Conservation (phyloP, 345 rosid species). For the Aegle marmelos region DNA sequence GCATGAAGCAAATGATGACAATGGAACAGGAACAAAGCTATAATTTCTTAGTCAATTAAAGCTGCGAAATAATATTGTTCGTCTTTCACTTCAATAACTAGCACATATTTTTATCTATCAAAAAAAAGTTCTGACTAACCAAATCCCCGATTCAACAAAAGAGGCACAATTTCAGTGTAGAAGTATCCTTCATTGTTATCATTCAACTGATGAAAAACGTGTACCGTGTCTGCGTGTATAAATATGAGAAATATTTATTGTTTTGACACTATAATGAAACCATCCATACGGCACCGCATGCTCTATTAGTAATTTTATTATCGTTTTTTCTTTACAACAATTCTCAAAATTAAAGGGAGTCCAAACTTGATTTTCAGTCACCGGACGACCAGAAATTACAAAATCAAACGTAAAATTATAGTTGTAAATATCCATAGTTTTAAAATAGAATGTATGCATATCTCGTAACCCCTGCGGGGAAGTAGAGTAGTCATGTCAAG, state of each 20-base stretch:
- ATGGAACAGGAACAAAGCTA: background rate
- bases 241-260: background rate
- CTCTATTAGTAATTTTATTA: background rate
- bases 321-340: background rate
- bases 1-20: background rate
- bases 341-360: background rate
- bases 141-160: background rate
- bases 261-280: constrained; percentile 10
- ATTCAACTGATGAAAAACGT: constrained; percentile 12
- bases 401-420: constrained; percentile 12
- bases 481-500: background rate
- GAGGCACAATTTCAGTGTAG: background rate
- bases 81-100: background rate
- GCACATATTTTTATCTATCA: background rate
- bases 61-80: background rate
- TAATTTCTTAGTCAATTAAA: background rate
- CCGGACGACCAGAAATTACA: background rate
- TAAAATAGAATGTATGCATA: background rate
- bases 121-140: background rate
- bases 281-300: background rate
- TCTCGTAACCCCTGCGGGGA: background rate
- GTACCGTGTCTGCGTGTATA: background rate
- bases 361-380: background rate
- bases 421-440: background rate
- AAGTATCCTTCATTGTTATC: background rate